phyloP scores from a whole-genome alignment of 805 yeast genomes.

The Hanseniaspora guilliermondii region DNA sequence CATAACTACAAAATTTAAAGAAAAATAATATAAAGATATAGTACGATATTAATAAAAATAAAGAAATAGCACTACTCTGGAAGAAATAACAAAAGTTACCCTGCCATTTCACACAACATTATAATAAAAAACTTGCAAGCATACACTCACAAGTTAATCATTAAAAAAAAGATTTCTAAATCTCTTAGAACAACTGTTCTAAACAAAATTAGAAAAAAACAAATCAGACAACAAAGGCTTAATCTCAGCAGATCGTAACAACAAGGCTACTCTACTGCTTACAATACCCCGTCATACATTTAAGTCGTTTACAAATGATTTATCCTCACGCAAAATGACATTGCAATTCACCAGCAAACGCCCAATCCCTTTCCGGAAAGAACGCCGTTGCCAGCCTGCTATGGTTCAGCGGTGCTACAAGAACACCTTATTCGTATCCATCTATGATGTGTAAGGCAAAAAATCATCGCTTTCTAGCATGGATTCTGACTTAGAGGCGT shows the following conservation, averaged over 20 bases:
- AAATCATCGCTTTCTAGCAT: too few species aligned
- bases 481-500: too few species aligned
- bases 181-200: conserved; percentile 10
- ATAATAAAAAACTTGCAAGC: not conserved
- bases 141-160: not conserved
- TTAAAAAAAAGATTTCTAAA: not conserved
- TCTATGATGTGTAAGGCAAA: too few species aligned
- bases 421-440: too few species aligned
- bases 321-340: too few species aligned
- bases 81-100: not conserved
- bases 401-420: too few species aligned
- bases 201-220: conserved; percentile 14
- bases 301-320: too few species aligned
- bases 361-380: too few species aligned
- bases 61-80: not conserved
- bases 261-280: conserved; percentile 43
- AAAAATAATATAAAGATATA: not conserved
- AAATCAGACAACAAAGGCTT: conserved; percentile 34
- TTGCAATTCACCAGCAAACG: too few species aligned
- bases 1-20: not conserved
- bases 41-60: not conserved
- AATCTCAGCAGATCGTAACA: conserved; percentile 43
- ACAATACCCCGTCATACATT: too few species aligned
- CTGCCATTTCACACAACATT: not conserved
- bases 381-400: too few species aligned